A percentile compares a stretch with the other conserved stretches of the same genome.
phyloP scores from a whole-genome alignment of 2,329 filamentous ascomycete species.

The Kalaharituber pfeilii region DNA sequence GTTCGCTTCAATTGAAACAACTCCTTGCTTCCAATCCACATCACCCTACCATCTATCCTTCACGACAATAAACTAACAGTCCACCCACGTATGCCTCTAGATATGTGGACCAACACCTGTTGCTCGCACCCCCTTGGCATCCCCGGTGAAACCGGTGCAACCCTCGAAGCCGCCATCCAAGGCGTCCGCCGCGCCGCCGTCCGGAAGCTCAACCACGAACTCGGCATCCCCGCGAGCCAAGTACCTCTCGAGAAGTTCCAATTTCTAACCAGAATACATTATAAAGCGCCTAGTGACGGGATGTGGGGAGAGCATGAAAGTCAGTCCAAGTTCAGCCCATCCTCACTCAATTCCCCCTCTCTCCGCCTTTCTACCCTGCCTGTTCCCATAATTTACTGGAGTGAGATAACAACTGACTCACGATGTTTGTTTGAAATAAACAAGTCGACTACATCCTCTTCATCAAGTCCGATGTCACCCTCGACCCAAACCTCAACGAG shows the following conservation, averaged over 20 bases:
- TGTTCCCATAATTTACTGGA: neutral
- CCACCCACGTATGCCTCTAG: too few relatives aligned
- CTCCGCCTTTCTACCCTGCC: neutral
- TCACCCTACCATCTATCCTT: neutral
- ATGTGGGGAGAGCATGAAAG: conserved; percentile 99
- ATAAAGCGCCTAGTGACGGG: conserved; percentile 89
- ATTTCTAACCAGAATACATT: conserved; percentile 93
- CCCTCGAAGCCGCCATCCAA: conserved; percentile 58
- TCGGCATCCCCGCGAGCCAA: conserved; percentile 76
- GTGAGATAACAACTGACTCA: neutral
- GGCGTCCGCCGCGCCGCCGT: conserved; percentile 85
- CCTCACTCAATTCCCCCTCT: neutral
- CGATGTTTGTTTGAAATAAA: neutral
- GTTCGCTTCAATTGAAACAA: conserved; percentile 4
- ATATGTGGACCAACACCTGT: conserved; percentile 99
- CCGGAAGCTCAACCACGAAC: conserved; percentile 83
- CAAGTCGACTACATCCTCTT: conserved; percentile 96
- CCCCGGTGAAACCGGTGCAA: conserved; percentile 73
- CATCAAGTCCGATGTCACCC: conserved; percentile 81
- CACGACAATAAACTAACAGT: neutral
- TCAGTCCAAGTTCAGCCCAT: conserved; percentile 38
- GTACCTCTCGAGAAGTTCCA: conserved; percentile 82
- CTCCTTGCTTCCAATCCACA: too few relatives aligned
- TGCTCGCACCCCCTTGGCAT: conserved; percentile 93
- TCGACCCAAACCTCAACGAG: conserved; percentile 72